A percentile compares a stretch with the other conserved stretches of the same genome.
Conservation (phyloP, 768 basidiomycete genomes). For the Xerocomellus dryophilus region DNA sequence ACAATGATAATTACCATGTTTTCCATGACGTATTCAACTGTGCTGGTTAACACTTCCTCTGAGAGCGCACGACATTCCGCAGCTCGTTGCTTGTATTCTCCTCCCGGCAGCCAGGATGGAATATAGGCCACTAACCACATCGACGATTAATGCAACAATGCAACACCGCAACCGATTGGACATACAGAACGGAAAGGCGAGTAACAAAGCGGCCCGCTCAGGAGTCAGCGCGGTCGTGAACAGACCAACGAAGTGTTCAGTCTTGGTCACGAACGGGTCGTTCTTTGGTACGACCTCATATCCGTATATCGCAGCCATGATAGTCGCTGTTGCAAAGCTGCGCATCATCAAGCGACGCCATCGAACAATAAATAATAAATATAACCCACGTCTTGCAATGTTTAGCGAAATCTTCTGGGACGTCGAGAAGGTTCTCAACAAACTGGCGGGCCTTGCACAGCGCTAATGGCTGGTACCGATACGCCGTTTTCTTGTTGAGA, state of each 20-base stretch:
- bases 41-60: slow-evolving; percentile 18
- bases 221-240: slow-evolving; percentile 14
- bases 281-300: slow-evolving; percentile 24
- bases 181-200: slow-evolving; percentile 29
- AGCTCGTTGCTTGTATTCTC: slow-evolving; percentile 22
- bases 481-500: slow-evolving; percentile 16
- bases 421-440: slow-evolving; percentile 19
- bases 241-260: slow-evolving; percentile 10
- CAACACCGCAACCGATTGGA: not conserved
- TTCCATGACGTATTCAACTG: slow-evolving; percentile 21
- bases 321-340: slow-evolving; percentile 23
- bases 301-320: slow-evolving; percentile 27
- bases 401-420: slow-evolving; percentile 10
- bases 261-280: slow-evolving; percentile 27
- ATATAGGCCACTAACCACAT: slow-evolving; percentile 23
- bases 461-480: slow-evolving; percentile 14
- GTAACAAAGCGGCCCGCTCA: slow-evolving; percentile 21
- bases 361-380: not conserved
- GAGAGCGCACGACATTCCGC: slow-evolving; percentile 20
- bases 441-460: slow-evolving; percentile 23
- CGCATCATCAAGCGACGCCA: not conserved
- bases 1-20: slow-evolving; percentile 18
- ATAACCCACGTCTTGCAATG: slow-evolving; percentile 26
- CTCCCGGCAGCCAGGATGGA: slow-evolving; percentile 36
- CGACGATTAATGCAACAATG: not conserved